Base-by-base conservation (phyloP, 2,329 filamentous ascomycete species). In the Hymenoscyphus scutula region DNA sequence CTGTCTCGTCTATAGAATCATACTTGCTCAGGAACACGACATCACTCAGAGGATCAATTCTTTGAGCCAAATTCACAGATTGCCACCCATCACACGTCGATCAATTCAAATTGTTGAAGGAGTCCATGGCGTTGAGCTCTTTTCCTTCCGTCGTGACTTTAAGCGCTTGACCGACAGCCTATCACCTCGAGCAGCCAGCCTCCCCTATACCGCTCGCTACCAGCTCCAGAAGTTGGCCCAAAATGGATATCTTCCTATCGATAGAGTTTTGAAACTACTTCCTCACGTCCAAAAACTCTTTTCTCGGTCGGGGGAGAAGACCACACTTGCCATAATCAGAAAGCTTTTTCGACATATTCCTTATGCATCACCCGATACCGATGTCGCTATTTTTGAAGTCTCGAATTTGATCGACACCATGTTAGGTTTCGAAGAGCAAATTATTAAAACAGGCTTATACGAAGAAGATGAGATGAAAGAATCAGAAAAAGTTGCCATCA, bases 161-260 rank as follows among this genome's bases (percentile, higher is more conserved):
- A 58, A 30, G 30, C 67, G 23, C 32, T 60, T 74, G 5, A 61
- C 69, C 11, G 29, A 55, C 1, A 64, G 53, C 17, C 38, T 77
- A 11, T 57, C 30, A 23, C 55, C 55, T 8, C n/a, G 17, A 11
- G 19, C 30, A 23, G 2, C 63, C 61, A 76, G 63, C 48, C 53
- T 84, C 62, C 76, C 83, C 5, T 90, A 86, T 65, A 72, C 75
- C 0, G 70, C 87, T 0, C 77, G 84, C 5, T 89, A 86, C 68
- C 87, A 90, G 67, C 76, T 90, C 5, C 82, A 89, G 58, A 81
- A 80, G 17, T 75, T 93, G 5, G 84, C 86, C 0, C 79, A 81
- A 68, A 89, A 89, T 67, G 84, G 83, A 27, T 85, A 83, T 60
- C 77, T 92, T 1, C 77, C 84, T 13, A 88, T 89, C 0, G 67